Evolutionary conservation across 805 yeast species (phyloP).

Genomic region (Cyberlindnera samutprakarnensis): DNA sequence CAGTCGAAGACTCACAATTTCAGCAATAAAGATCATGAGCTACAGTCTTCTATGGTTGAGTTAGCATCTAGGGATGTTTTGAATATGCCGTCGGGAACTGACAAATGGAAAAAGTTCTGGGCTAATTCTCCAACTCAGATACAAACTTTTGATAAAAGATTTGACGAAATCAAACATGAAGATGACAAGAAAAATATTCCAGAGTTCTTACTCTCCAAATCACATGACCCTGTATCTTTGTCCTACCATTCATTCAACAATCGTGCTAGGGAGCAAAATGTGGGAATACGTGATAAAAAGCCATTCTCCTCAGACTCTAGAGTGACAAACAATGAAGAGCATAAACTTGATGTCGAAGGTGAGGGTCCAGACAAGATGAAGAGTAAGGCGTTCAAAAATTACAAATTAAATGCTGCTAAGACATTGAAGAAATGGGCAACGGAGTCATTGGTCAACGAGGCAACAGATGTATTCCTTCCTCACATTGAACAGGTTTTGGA

Average conservation of each 20-base stretch:
- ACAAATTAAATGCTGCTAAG: slow-evolving; percentile 45
- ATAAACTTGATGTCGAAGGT: slow-evolving; percentile 70
- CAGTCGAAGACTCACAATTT: slow-evolving; percentile 37
- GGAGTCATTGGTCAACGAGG: slow-evolving; percentile 29
- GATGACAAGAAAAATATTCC: slow-evolving; percentile 22
- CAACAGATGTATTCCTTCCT: slow-evolving; percentile 43
- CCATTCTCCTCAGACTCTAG: slow-evolving; percentile 76
- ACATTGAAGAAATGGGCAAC: slow-evolving; percentile 52
- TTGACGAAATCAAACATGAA: slow-evolving; percentile 13
- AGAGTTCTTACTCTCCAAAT: slow-evolving; percentile 11
- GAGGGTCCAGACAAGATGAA: slow-evolving; percentile 62
- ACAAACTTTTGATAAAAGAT: slow-evolving; percentile 16
- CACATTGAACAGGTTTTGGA: slow-evolving; percentile 47
- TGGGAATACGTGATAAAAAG: slow-evolving; percentile 79
- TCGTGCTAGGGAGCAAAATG: slow-evolving; percentile 81
- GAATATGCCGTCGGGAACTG: slow-evolving; percentile 39
- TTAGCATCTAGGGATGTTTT: slow-evolving; percentile 65
- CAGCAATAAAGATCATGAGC: slow-evolving; percentile 23
- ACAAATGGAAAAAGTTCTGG: slow-evolving; percentile 32
- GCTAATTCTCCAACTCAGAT: slow-evolving; percentile 2
- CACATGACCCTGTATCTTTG: slow-evolving; percentile 14
- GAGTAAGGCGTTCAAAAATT: slow-evolving; percentile 34
- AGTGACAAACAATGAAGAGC: slow-evolving; percentile 58
- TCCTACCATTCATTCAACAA: slow-evolving; percentile 63
- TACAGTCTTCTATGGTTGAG: slow-evolving; percentile 66